A percentile compares a stretch with the other conserved stretches of the same genome.
phyloP scores from a whole-genome alignment of 148 eudicot species.

The Spergularia bocconei region DNA sequence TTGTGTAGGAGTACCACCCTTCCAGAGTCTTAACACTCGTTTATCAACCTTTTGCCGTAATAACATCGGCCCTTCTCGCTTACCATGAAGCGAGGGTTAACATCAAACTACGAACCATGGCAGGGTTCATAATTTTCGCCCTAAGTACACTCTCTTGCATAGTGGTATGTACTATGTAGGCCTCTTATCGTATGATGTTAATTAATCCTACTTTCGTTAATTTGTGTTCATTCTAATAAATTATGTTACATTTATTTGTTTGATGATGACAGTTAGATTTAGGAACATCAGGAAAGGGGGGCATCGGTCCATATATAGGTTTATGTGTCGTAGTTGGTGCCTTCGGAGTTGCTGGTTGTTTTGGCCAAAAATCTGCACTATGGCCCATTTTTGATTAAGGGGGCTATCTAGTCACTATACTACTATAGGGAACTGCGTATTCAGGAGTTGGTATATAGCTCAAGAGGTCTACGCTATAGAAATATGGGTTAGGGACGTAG shows the following conservation, averaged over 20 bases:
- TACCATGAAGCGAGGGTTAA: slow-evolving; percentile 45
- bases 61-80: slow-evolving; percentile 36
- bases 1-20: slow-evolving; percentile 67
- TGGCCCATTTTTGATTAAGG: too few relatives aligned
- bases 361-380: too few relatives aligned
- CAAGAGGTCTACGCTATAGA: too few relatives aligned
- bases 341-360: slow-evolving; percentile 68
- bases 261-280: slow-evolving; percentile 49
- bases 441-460: too few relatives aligned
- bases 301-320: slow-evolving; percentile 44
- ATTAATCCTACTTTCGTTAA: not conserved
- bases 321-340: slow-evolving; percentile 49
- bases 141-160: slow-evolving; percentile 27
- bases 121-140: slow-evolving; percentile 55
- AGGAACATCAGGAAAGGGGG: slow-evolving; percentile 57
- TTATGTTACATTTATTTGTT: not conserved
- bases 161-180: too few relatives aligned
- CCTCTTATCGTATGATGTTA: too few relatives aligned
- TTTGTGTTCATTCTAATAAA: not conserved
- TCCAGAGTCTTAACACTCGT: slow-evolving; percentile 66
- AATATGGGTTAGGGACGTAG: too few relatives aligned
- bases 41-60: slow-evolving; percentile 65
- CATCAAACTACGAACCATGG: slow-evolving; percentile 50
- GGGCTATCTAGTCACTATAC: too few relatives aligned
- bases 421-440: too few relatives aligned